A percentile compares a stretch with the other conserved stretches of the same genome.
Evolutionary conservation across 345 rosid species (phyloP).

Genomic region (Sisymbrium altissimum): DNA sequence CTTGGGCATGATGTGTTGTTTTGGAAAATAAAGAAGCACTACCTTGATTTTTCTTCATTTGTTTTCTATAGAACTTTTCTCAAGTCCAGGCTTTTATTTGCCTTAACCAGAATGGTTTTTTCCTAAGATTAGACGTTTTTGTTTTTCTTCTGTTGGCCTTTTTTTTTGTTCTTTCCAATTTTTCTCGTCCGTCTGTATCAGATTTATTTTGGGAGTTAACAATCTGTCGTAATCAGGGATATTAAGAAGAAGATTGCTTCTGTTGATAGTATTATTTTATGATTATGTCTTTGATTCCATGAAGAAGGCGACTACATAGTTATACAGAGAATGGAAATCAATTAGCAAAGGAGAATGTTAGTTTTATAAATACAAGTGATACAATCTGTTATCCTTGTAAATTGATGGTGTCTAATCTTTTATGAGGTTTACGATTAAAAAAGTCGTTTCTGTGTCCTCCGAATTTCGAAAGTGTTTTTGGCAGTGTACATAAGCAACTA

Average conservation of each 20-base stretch:
- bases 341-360: not conserved
- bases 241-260: not conserved
- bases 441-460: not conserved
- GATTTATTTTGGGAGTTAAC: constrained; percentile 2
- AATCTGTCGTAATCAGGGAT: not conserved
- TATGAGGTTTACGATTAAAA: not conserved
- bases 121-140: constrained; percentile 26
- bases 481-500: too few relatives aligned
- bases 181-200: constrained; percentile 9
- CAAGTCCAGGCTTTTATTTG: constrained; percentile 15
- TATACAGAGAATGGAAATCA: not conserved
- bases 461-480: not conserved
- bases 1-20: constrained; percentile 14
- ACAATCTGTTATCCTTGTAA: not conserved
- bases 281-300: not conserved
- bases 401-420: not conserved
- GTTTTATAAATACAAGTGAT: not conserved
- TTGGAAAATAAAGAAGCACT: not conserved
- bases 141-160: not conserved
- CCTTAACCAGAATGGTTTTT: constrained; percentile 15
- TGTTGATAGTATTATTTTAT: not conserved
- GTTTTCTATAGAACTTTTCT: constrained; percentile 5
- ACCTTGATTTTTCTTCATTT: constrained; percentile 10
- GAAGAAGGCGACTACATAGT: not conserved
- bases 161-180: not conserved